A percentile compares a stretch with the other conserved stretches of the same genome.
Evolutionary conservation across 345 rosid genomes (phyloP).

Genomic region (Acer negundo): DNA sequence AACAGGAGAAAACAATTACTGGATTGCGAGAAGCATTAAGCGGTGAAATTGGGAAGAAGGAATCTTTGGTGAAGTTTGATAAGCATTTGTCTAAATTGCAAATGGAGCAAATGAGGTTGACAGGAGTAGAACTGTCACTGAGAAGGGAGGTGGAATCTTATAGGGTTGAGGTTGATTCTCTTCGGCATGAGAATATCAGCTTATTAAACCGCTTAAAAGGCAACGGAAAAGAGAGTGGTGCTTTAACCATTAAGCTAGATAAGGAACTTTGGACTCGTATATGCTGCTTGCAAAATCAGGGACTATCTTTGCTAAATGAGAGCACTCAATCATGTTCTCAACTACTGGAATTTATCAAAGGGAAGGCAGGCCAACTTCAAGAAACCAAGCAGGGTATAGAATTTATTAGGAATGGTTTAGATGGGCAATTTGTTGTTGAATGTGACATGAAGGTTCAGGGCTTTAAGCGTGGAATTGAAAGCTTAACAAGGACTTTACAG

Average conservation of each 20-base stretch:
- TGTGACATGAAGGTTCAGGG: conserved; percentile 74
- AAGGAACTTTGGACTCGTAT: conserved; percentile 63
- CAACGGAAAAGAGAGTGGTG: conserved; percentile 48
- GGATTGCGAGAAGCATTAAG: conserved; percentile 63
- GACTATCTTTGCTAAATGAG: conserved; percentile 65
- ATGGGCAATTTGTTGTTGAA: conserved; percentile 71
- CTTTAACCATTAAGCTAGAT: conserved; percentile 67
- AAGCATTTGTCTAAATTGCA: conserved; percentile 54
- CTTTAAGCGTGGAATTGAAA: conserved; percentile 67
- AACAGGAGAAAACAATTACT: conserved; percentile 83
- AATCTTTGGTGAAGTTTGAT: conserved; percentile 45
- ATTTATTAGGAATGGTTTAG: conserved; percentile 42
- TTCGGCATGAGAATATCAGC: conserved; percentile 82
- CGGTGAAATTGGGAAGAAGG: conserved; percentile 50
- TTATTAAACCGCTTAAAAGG: conserved; percentile 76
- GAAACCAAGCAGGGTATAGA: conserved; percentile 44
- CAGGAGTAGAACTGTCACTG: conserved; percentile 75
- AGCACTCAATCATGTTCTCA: conserved; percentile 56
- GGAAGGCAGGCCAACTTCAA: conserved; percentile 46
- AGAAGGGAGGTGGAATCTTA: conserved; percentile 71
- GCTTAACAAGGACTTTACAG: conserved; percentile 76
- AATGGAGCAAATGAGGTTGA: conserved; percentile 83
- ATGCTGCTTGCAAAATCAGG: conserved; percentile 77
- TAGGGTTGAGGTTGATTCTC: conserved; percentile 70
- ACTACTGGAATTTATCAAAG: conserved; percentile 67